Base-by-base conservation (phyloP, 2,329 filamentous ascomycete species). In the Fusarium subtropicale region DNA sequence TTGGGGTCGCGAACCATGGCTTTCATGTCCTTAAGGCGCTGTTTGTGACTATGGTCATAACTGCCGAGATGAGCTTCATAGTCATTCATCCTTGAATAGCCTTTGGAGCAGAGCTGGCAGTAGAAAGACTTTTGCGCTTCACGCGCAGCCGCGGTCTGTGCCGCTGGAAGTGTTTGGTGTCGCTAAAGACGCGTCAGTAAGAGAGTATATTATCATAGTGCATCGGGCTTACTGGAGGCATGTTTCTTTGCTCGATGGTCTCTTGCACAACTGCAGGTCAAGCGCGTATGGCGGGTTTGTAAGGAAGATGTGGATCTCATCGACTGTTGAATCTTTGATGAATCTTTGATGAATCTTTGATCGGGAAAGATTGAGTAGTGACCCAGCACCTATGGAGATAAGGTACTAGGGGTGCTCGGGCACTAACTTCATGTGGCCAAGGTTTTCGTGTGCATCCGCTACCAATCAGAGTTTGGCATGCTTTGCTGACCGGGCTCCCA, bases 31-130 rank as follows among this genome's bases (percentile, higher is more conserved):
- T 93, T 92, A 61, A 94, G 87, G 51, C 92, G 91, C 82, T 97
- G 94, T 79, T 94, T 94, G 81, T 99, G 96, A 74, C 92, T 92
- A 81, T 99, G 96, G 77, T 98, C 96, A 80, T 98, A 98, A 75
- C 92, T 96, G 68, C 90, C 90, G 59, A 97, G 92, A 79, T 99
- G 96, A 10, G 94, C 91, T 80, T 98, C 95, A 79, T 97, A 97
- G 79, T 98, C 95, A 77, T 97, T 95, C 86, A 97, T 95, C 58
- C 96, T 93, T 3, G 91, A 90, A 81, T 98, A 99, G 74, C 94
- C 95, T 82, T 98, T 98, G 69, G 91, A 90, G 83, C 96, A 98
- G 56, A 98, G 88, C 41, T 90, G 88, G 83, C 91, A 97, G 82
- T 92, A 94, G 81, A 97, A 96, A 34, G 92, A 89, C 75, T 90